phyloP scores from a whole-genome alignment of 768 basidiomycete species.

The Termitomyces bulborhizus region DNA sequence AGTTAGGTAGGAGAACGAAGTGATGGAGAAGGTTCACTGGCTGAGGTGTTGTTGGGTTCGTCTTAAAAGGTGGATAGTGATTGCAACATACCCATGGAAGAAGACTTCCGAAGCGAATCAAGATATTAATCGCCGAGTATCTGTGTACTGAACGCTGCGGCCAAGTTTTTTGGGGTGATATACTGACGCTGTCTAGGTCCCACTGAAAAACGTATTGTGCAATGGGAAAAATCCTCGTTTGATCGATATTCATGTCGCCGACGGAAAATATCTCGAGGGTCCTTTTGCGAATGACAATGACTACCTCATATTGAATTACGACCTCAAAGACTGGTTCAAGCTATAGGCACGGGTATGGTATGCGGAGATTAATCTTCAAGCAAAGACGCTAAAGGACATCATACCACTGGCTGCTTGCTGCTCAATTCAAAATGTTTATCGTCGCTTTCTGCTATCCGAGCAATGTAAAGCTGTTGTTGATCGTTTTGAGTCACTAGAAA shows the following conservation, averaged over 20 bases:
- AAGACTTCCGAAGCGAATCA: constrained; percentile 53
- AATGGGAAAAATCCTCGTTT: constrained; percentile 33
- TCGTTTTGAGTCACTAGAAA: constrained; percentile 30
- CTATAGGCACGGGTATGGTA: constrained; percentile 16
- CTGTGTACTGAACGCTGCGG: constrained; percentile 1
- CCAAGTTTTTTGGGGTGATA: constrained; percentile 27
- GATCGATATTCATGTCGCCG: constrained; percentile 17
- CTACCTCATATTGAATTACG: constrained; percentile 34
- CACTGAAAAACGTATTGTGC: constrained; percentile 46
- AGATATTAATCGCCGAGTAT: constrained; percentile 37
- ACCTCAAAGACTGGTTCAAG: constrained; percentile 33
- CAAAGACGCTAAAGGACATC: background rate
- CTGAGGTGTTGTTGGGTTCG: constrained; percentile 18
- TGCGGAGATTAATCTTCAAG: background rate
- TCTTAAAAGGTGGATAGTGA: background rate
- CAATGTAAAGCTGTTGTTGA: constrained; percentile 25
- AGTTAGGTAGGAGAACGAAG: constrained; percentile 44
- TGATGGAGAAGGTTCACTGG: constrained; percentile 66
- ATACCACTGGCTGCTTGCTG: constrained; percentile 26
- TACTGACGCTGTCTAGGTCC: constrained; percentile 46
- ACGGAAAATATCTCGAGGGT: constrained; percentile 38
- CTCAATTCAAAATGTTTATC: constrained; percentile 28
- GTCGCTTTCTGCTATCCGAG: constrained; percentile 24
- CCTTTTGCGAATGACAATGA: constrained; percentile 37
- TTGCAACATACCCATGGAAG: constrained; percentile 44